Base-by-base conservation (phyloP, 208 protist species). In the Crithidia expoeki region DNA sequence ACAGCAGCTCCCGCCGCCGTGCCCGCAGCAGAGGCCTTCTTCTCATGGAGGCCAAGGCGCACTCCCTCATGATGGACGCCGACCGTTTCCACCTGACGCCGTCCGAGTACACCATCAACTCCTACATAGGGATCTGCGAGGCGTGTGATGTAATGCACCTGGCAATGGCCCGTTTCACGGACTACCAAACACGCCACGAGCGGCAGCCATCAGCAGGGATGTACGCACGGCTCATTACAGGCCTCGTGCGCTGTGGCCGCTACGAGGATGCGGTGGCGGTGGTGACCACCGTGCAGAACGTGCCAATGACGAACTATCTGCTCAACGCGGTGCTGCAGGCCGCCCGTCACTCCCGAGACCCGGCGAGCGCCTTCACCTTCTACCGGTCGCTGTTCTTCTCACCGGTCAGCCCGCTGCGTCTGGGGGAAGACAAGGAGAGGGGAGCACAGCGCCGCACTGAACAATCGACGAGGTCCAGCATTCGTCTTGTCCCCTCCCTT, bases 1-100 rank as follows among this genome's bases (percentile, higher is more conserved):
- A 36, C n/a, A n/a, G 12, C 30, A 52, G 36, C 55, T 28, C 55
- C 55, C 25, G 46, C 21, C 51, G 28, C 53, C 57, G 57, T n/a
- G 32, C 40, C 19, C 52, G 65, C 57, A 53, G 72, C 52, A 51
- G 38, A 5, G 55, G 62, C 11, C 71, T 80, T 12, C 44, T 79
- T 11, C 63, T 81, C 28, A 61, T 94, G 49, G 87, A 95, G 52
- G 80, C 87, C 27, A 84, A 83, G 68, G 85, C 90, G 21, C 90
- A 95, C 72, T 82, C 85, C 1, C 78, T 95, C 58, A 81, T 90
- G 69, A 84, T 95, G 81, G 87, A 95, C 56, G 57, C 77, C 67
- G 90, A 93, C 72, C 87, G 87, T 33, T 90, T 90, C 70, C 81
- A 64, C 44, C 75, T 93, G 6, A 74, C 74, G 10, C 86, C 90